Base-by-base conservation (phyloP, 345 rosid species). In the Hypericum androsaemum region DNA sequence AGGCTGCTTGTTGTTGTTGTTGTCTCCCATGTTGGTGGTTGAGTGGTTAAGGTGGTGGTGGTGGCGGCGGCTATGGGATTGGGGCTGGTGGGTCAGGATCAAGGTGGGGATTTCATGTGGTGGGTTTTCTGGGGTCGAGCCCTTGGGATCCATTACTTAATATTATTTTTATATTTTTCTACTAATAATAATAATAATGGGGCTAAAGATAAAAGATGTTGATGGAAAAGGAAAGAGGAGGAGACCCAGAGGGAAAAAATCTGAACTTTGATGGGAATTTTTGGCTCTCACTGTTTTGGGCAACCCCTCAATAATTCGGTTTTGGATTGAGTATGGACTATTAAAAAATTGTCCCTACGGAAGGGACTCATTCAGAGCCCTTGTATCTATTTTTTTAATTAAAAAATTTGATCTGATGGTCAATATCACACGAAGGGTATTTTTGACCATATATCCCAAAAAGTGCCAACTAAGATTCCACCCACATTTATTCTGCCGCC, bases 91-190 rank as follows among this genome's bases (percentile, higher is more conserved):
- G 80, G 70, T 82, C 73, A 82, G 61, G 74, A 22, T 22, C 32
- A 88, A 88, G 62, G 64, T 73, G 57, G 89, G 72, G 46, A 70
- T 65, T 63, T 79, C 68, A 38, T 66, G 76, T 41, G 71, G 32
- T 22, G 32, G 73, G 54, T 58, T 69, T 49, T 66, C 71, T n/a
- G 69, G 55, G 47, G 64, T 72, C 40, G 83, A 73, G 68, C 54
- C 60, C 75, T 81, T 75, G 77, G 81, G 81, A 81, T 81, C 83
- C 87, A 81, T 80, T 59, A 22, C 4, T 22, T 22, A 22, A 22
- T n/a, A 22, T 22, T 22, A 1, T 1, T 22, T 22, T 22, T 22
- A 22, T 22, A 22, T 22, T 4, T 22, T 22, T 22, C 1, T 22
- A 22, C 1, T 22, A 22, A 4, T 22, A 65, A 71, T 62, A 61